phyloP scores from a whole-genome alignment of 2,329 filamentous ascomycete species.

The Microsporum ferrugineum region DNA sequence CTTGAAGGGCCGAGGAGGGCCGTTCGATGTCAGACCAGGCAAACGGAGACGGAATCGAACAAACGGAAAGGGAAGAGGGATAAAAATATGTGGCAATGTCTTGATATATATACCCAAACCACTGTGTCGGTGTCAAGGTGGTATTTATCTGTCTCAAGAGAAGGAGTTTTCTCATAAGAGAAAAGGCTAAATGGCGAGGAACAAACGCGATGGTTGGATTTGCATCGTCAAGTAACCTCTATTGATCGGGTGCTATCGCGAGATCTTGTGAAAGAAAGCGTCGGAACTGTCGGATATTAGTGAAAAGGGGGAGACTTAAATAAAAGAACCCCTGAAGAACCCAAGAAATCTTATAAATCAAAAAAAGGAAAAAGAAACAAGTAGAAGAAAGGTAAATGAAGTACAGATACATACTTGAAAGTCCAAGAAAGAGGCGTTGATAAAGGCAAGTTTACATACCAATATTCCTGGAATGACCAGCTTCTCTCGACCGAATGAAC shows the following conservation, averaged over 20 bases:
- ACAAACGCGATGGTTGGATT: background rate
- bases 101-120: background rate
- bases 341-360: background rate
- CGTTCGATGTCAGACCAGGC: background rate
- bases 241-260: background rate
- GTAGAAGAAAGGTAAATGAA: background rate
- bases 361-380: background rate
- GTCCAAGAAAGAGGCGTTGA: background rate
- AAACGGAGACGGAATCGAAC: background rate
- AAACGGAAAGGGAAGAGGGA: background rate
- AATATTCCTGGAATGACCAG: background rate
- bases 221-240: background rate
- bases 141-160: background rate
- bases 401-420: background rate
- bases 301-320: background rate
- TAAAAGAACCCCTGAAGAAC: background rate
- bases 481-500: background rate
- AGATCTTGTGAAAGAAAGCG: background rate
- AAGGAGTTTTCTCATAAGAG: background rate
- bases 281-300: background rate
- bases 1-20: background rate
- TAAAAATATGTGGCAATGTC: background rate
- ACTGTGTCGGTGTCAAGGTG: background rate
- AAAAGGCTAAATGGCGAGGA: background rate
- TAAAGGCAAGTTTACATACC: background rate